Conservation (phyloP, 2,329 filamentous ascomycete species). For the Decorospora gaudefroyi region DNA sequence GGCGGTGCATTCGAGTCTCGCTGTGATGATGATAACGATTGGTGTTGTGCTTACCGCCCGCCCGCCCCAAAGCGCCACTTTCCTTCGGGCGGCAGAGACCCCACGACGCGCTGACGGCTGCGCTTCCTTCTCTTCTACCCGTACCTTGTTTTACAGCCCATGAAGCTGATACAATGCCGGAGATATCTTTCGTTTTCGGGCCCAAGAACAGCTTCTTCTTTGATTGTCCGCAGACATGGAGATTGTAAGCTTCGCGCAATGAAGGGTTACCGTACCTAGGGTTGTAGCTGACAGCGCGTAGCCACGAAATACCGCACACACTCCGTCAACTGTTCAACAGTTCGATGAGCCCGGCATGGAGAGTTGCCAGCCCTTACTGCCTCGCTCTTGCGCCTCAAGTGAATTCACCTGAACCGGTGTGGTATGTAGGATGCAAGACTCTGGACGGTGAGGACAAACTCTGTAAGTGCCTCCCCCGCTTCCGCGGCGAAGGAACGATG, state of each 20-base stretch:
- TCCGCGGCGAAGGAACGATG: conserved; percentile 13
- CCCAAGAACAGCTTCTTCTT: conserved; percentile 47
- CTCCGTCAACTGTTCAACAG: conserved; percentile 42
- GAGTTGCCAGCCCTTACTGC: conserved; percentile 42
- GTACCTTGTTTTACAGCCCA: neutral
- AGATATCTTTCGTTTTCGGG: conserved; percentile 44
- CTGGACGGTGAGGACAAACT: conserved; percentile 43
- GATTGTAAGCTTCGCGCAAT: conserved; percentile 32
- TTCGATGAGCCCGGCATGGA: conserved; percentile 41
- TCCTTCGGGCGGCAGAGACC: conserved; percentile 7
- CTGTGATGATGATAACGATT: too few relatives aligned
- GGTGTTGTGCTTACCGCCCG: too few relatives aligned
- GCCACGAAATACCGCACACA: conserved; percentile 41
- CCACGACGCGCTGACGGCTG: conserved; percentile 1
- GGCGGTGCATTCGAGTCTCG: too few relatives aligned
- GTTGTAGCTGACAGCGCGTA: conserved; percentile 29
- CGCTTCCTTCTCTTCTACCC: neutral
- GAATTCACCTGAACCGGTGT: conserved; percentile 37
- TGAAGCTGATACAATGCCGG: conserved; percentile 28
- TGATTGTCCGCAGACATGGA: conserved; percentile 45
- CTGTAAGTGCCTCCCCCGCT: conserved; percentile 30
- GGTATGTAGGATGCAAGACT: conserved; percentile 44
- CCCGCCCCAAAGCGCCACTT: conserved; percentile 10
- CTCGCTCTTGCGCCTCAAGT: conserved; percentile 40
- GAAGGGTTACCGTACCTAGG: neutral